Conservation (phyloP, 2,329 filamentous ascomycete species). For the Celoporthe dispersa region DNA sequence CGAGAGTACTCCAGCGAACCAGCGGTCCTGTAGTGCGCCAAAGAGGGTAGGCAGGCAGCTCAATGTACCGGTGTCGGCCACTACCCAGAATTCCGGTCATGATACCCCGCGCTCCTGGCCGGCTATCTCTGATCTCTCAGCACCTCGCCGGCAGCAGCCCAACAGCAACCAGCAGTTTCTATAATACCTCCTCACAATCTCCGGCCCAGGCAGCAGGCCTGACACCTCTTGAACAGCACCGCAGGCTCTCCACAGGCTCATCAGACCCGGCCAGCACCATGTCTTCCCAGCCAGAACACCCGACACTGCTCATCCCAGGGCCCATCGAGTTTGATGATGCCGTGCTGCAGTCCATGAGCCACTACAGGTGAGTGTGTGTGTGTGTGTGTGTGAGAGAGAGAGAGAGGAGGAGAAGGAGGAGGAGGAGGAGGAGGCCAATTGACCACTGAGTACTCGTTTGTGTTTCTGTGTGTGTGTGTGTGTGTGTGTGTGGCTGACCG, state of each 20-base stretch:
- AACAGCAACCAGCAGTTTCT: background rate
- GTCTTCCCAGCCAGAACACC: conserved; percentile 65
- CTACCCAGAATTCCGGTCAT: conserved; percentile 21
- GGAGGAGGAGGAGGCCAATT: background rate
- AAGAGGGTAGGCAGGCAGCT: background rate
- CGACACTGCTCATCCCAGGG: conserved; percentile 89
- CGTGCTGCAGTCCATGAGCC: conserved; percentile 91
- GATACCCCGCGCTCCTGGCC: conserved; percentile 38
- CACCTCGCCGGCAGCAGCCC: conserved; percentile 38
- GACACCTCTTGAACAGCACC: conserved; percentile 36
- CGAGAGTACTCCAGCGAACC: background rate
- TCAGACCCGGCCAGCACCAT: conserved; percentile 46
- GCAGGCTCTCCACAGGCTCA: conserved; percentile 36
- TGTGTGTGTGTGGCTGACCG: conserved; percentile 6
- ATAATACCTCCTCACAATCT: conserved; percentile 18
- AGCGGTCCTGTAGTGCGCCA: background rate
- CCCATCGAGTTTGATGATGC: conserved; percentile 99
- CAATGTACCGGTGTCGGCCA: conserved; percentile 30
- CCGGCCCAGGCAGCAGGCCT: conserved; percentile 34
- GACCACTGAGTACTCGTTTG: background rate
- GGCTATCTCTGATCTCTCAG: conserved; percentile 44
- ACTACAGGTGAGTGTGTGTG: conserved; percentile 93
- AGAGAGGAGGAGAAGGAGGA: background rate
- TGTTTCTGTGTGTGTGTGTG: background rate
- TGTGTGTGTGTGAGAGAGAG: too few species aligned